These are phyloP conservation scores for Theileria annulata DNA, from an alignment of 169 alveolate genomes.

Conservation along the genomic window DNA sequence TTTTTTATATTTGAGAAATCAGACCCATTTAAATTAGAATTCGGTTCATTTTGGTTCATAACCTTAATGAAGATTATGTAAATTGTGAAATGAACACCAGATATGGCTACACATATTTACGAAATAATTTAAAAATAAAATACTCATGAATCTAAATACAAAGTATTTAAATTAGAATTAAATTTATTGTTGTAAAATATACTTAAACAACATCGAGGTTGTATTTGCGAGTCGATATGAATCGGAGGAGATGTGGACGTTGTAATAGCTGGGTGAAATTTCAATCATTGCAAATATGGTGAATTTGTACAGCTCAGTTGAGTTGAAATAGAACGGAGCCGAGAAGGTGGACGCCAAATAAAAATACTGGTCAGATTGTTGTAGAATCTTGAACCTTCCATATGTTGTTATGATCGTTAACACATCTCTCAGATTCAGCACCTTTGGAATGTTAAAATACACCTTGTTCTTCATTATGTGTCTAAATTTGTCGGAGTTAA, in stretches of 20 bases:
- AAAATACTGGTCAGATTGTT: not conserved
- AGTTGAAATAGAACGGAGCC: not conserved
- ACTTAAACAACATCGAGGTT: constrained; percentile 47
- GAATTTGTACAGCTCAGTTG: constrained; percentile 1
- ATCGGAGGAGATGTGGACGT: constrained; percentile 43
- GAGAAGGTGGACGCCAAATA: constrained; percentile 3
- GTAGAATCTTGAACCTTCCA: constrained; percentile 6
- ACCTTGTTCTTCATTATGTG: constrained; percentile 29
- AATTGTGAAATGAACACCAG: not conserved
- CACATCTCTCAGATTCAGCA: constrained; percentile 19
- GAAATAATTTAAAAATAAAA: not conserved
- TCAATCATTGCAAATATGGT: constrained; percentile 40
- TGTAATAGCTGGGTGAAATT: constrained; percentile 17
- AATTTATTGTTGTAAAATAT: constrained; percentile 41
- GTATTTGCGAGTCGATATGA: constrained; percentile 55
- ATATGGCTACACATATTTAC: not conserved
- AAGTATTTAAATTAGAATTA: not conserved
- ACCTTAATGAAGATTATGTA: not conserved
- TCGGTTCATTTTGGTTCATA: not conserved
- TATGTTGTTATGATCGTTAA: constrained; percentile 16
- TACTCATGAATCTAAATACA: not conserved
- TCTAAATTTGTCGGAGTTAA: not conserved
- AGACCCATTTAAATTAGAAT: not conserved
- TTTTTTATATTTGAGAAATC: constrained; percentile 38
- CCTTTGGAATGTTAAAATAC: constrained; percentile 35